Conservation (phyloP, 768 basidiomycete species). For the Suillus fuscotomentosus region DNA sequence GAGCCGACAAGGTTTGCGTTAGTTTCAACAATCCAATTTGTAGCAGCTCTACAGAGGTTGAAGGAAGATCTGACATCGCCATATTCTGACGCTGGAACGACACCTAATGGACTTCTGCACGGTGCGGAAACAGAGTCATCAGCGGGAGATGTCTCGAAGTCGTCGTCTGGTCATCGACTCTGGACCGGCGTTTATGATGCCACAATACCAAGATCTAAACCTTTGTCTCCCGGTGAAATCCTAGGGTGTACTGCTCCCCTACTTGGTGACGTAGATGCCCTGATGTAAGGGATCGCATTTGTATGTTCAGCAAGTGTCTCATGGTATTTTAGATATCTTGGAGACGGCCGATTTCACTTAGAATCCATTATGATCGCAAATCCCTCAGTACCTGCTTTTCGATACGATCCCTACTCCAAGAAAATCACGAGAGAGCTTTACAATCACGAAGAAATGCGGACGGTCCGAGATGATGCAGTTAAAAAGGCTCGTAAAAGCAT, state of each 20-base stretch:
- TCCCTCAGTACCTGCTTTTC: conserved; percentile 89
- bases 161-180: conserved; percentile 21
- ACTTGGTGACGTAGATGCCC: conserved; percentile 76
- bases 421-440: conserved; percentile 93
- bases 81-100: conserved; percentile 15
- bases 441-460: conserved; percentile 84
- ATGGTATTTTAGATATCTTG: conserved; percentile 70
- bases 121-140: conserved; percentile 5
- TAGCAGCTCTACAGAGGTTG: conserved; percentile 84
- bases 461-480: conserved; percentile 71
- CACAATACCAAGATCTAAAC: conserved; percentile 82
- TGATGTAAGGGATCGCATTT: conserved; percentile 60
- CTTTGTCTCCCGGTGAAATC: conserved; percentile 95
- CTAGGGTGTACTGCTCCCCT: conserved; percentile 94
- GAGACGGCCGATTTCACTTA: conserved; percentile 96
- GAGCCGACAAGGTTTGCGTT: conserved; percentile 75
- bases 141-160: background rate
- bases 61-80: conserved; percentile 71
- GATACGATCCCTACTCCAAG: conserved; percentile 98
- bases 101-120: conserved; percentile 15
- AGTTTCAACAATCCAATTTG: conserved; percentile 98
- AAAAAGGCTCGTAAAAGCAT: conserved; percentile 70
- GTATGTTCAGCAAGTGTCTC: background rate
- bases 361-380: conserved; percentile 99
- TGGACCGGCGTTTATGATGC: conserved; percentile 72